Percentiles rank a stretch among this genome's conserved stretches.
phyloP scores from a whole-genome alignment of 805 yeast genomes.

The Ascoidea rubescens region DNA sequence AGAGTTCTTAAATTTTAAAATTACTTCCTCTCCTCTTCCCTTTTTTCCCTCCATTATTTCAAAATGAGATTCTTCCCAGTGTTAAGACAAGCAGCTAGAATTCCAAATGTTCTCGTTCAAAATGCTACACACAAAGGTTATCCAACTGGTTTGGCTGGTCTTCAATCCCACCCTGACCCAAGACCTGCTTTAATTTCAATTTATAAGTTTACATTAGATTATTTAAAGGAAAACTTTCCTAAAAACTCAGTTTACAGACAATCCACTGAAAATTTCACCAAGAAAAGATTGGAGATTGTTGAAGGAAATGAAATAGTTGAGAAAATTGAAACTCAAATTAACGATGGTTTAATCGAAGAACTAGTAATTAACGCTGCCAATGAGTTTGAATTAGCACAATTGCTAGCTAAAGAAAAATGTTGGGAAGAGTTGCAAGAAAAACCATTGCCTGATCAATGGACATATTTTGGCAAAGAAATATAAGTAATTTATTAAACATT shows the following conservation, averaged over 20 bases:
- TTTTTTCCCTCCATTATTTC: too few species aligned
- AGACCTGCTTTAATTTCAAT: conserved; percentile 62
- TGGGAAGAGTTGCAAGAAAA: conserved; percentile 78
- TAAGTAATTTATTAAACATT: conserved; percentile 15
- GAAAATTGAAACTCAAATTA: conserved; percentile 59
- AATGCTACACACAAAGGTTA: conserved; percentile 28
- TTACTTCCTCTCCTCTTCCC: too few species aligned
- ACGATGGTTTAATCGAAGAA: conserved; percentile 78
- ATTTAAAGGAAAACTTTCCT: conserved; percentile 51
- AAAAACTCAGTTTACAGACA: conserved; percentile 61
- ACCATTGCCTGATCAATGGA: conserved; percentile 77
- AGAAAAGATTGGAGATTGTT: conserved; percentile 53
- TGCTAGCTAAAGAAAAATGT: conserved; percentile 52
- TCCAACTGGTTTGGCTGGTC: conserved; percentile 75
- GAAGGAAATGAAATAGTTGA: conserved; percentile 45
- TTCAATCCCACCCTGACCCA: conserved; percentile 72
- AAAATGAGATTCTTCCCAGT: conserved; percentile 21
- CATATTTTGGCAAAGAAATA: conserved; percentile 55
- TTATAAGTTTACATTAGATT: conserved; percentile 53
- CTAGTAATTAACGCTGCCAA: conserved; percentile 71
- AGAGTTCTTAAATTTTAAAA: too few species aligned
- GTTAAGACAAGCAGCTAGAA: conserved; percentile 35
- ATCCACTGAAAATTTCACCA: conserved; percentile 59
- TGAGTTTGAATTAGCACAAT: conserved; percentile 53
- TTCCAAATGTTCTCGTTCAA: conserved; percentile 18